Percentiles rank a stretch among this genome's conserved stretches.
Evolutionary conservation across 495 filamentous ascomycete species (phyloP).

Genomic region (Zalerion maritima): DNA sequence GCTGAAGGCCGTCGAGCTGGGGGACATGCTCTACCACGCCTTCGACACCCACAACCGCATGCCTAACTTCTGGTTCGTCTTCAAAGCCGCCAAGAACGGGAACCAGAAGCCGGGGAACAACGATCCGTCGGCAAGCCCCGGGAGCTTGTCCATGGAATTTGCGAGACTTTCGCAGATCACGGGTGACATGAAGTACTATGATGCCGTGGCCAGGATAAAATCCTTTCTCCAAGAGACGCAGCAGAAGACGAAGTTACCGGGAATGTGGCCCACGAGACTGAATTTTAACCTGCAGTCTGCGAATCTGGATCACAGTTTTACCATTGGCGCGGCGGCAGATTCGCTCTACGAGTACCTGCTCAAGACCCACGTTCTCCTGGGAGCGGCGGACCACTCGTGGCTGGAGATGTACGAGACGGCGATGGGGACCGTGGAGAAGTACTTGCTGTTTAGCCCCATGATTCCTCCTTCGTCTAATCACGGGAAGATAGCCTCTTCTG

Average conservation of each 20-base stretch:
- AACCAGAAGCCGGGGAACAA: constrained; percentile 44
- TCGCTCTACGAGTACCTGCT: constrained; percentile 75
- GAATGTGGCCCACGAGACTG: constrained; percentile 66
- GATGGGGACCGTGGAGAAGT: constrained; percentile 42
- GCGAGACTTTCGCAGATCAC: constrained; percentile 72
- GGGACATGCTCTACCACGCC: constrained; percentile 60
- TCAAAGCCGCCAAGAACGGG: constrained; percentile 64
- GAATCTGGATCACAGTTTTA: no score
- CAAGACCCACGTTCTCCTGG: constrained; percentile 45
- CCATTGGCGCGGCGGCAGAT: constrained; percentile 59
- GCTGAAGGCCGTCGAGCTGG: constrained; percentile 65
- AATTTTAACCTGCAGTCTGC: no score
- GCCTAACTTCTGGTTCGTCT: constrained; percentile 54
- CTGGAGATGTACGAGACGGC: constrained; percentile 50
- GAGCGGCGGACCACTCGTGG: constrained; percentile 53
- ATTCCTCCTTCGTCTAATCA: no score
- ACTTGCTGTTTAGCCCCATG: constrained; percentile 47
- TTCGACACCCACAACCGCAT: constrained; percentile 86
- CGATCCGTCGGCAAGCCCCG: constrained; percentile 49
- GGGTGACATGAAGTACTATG: constrained; percentile 66
- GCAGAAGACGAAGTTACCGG: constrained; percentile 48
- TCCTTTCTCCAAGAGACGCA: constrained; percentile 57
- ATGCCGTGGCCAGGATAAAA: constrained; percentile 64
- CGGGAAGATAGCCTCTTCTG: no score
- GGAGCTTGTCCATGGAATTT: constrained; percentile 72